phyloP scores from a whole-genome alignment of 164 flowering plant species.

The Santalum album region DNA sequence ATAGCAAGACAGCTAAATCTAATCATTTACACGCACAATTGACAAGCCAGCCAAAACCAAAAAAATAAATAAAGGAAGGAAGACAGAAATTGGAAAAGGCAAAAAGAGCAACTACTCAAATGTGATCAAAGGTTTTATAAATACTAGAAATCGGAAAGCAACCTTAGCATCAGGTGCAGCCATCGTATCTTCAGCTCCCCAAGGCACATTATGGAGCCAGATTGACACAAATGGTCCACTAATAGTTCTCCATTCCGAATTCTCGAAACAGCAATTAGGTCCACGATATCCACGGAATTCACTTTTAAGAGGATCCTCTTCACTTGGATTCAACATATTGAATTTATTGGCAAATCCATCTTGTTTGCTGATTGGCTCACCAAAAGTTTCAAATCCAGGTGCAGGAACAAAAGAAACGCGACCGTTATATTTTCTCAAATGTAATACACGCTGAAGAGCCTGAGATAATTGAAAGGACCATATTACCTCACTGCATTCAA shows the following conservation, averaged over 20 bases:
- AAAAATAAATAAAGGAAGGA: not conserved
- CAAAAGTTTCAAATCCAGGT: conserved; percentile 74
- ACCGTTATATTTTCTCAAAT: conserved; percentile 68
- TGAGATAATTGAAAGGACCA: conserved; percentile 16
- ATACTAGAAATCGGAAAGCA: conserved; percentile 6
- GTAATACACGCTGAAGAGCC: conserved; percentile 59
- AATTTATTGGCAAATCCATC: conserved; percentile 14
- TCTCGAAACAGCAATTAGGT: conserved; percentile 31
- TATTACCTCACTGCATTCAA: not conserved
- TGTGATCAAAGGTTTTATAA: not conserved
- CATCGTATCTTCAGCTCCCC: conserved; percentile 75
- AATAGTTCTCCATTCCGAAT: conserved; percentile 60
- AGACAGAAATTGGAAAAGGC: too few species aligned
- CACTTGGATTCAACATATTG: conserved; percentile 10
- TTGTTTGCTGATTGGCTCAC: conserved; percentile 35
- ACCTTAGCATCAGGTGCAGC: conserved; percentile 96
- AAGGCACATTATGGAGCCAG: conserved; percentile 98
- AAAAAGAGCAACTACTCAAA: too few species aligned
- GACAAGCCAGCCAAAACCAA: too few species aligned
- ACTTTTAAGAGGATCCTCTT: conserved; percentile 21
- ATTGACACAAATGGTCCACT: conserved; percentile 86
- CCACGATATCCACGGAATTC: conserved; percentile 46
- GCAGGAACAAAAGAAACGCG: conserved; percentile 79
- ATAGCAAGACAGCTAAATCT: too few species aligned
- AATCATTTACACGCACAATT: too few species aligned